Evolutionary conservation across 2,329 filamentous ascomycete genomes (phyloP), one percentile per base, ranked within the genome.

Genomic region (Microsporum ferrugineum): DNA sequence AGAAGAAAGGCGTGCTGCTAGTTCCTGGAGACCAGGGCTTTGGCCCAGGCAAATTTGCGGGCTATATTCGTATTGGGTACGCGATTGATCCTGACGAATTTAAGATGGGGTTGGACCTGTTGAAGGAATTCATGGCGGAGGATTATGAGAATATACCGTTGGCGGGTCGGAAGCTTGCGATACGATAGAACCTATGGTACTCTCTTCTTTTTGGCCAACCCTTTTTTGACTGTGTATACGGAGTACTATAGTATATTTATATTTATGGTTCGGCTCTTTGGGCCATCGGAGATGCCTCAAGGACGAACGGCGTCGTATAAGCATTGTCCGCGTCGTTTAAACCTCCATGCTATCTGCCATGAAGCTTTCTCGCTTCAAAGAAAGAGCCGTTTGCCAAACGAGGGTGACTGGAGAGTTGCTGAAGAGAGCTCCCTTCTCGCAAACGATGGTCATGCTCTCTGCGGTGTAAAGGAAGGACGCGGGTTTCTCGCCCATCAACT

Each of bases 21-120:
- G 77, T 89, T 7, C 89, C 90, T 0, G 90, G 88, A 0, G 84
- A 83, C 55, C 79, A 78, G 47, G 89, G 86, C 66, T 95, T 95
- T 71, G 90, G 89, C 0, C 72, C 77, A 2, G 78, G 77, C 10
- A 85, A 89, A 53, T 91, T 88, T 68, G 79, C 80, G 66, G 89
- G 89, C 1, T 91, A 84, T 72, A 85, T 95, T 27, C 79, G 90
- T 62, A 80, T 95, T 64, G 89, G 89, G 0, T 94, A 87, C 73
- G 88, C 86, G 0, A 86, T 84, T 68, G 80, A 86, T 66, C 91
- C 87, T 0, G 79, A 84, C 12, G 79, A 88, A n/a, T 68, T 95
- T 59, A 77, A 82, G 67, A 80, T 85, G 64, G 89, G 82, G 0
- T 69, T 95, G 68, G 78, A 82, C 65, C 77, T 77, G 61, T 68